phyloP scores from a whole-genome alignment of 495 filamentous ascomycete species.

The Penicillium roqueforti region DNA sequence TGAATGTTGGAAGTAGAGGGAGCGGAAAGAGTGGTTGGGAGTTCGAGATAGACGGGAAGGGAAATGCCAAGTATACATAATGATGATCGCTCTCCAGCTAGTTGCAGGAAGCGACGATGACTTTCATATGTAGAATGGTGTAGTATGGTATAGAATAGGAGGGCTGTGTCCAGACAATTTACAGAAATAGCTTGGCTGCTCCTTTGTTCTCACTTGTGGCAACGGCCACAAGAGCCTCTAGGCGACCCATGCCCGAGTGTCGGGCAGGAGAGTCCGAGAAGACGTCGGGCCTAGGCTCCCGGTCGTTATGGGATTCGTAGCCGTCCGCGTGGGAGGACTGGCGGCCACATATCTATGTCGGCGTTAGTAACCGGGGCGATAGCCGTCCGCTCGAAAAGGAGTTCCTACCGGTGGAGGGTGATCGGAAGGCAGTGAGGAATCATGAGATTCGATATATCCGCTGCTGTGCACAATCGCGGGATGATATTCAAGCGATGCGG shows the following conservation, averaged over 20 bases:
- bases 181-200: slow-evolving; percentile 42
- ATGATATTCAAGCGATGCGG: slow-evolving; percentile 57
- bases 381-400: slow-evolving; percentile 28
- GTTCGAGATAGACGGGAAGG: slow-evolving; percentile 1
- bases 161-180: slow-evolving; percentile 14
- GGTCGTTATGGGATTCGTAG: slow-evolving; percentile 30
- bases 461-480: slow-evolving; percentile 63
- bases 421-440: slow-evolving; percentile 42
- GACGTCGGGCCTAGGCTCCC: slow-evolving; percentile 30
- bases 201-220: slow-evolving; percentile 77
- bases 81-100: slow-evolving; percentile 2
- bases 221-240: slow-evolving; percentile 85
- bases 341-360: slow-evolving; percentile 40
- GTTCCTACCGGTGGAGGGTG: slow-evolving; percentile 41
- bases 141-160: neutral
- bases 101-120: neutral
- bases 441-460: slow-evolving; percentile 54
- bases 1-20: neutral
- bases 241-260: slow-evolving; percentile 57
- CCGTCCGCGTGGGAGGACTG: slow-evolving; percentile 33
- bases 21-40: slow-evolving; percentile 7
- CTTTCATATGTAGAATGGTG: neutral
- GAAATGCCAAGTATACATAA: slow-evolving; percentile 1
- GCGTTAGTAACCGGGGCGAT: slow-evolving; percentile 37
- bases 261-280: slow-evolving; percentile 28